Evolutionary conservation across 78 protist genomes (phyloP), one percentile per base, ranked within the genome.

Genomic region (Dictyostelium brefeldianum): DNA sequence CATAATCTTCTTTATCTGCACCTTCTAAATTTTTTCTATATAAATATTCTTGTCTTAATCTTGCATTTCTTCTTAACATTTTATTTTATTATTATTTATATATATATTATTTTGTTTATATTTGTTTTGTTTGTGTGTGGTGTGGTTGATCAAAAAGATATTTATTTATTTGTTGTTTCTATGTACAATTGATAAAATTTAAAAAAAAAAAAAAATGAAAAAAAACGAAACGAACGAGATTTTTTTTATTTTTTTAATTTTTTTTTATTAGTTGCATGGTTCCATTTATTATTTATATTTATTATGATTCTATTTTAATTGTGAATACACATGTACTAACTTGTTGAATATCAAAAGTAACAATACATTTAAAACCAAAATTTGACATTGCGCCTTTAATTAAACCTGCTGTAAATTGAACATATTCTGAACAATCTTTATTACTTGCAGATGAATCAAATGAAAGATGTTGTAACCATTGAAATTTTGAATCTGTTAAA

Each of bases 31-130:
- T 31, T 83, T 97, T 98, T 81, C 97, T 83, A 89, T 97, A 96
- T 12, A 98, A 90, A 56, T 97, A 99, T 75, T 99, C 99, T 64
- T 92, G 83, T 89, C 97, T 67, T 54, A 90, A 89, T 78, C 97
- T 85, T 46, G 97, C 74, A 56, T 81, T 79, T 65, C 97, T 75
- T 75, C 96, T 81, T 41, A 91, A 70, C 95, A 87, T 87, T 46
- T 48, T 22, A 12, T 8, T 51, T 51, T 51, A 12, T 8, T 51
- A 51, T 51, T 51, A 14, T 14, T 51, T 51, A 51, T 51, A 51
- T 51, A 1, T 51, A 51, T 14, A 3, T 3, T 56, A 7, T 56
- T 22, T 57, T n/a, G 12, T 15, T 57, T 18, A n/a, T 57, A 20
- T 3, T 56, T 18, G 17, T 56, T 1, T 54, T 56, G 5, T 17